Evolutionary conservation across 768 basidiomycete genomes (phyloP), one percentile per base, ranked within the genome.

Genomic region (Russula virescens): DNA sequence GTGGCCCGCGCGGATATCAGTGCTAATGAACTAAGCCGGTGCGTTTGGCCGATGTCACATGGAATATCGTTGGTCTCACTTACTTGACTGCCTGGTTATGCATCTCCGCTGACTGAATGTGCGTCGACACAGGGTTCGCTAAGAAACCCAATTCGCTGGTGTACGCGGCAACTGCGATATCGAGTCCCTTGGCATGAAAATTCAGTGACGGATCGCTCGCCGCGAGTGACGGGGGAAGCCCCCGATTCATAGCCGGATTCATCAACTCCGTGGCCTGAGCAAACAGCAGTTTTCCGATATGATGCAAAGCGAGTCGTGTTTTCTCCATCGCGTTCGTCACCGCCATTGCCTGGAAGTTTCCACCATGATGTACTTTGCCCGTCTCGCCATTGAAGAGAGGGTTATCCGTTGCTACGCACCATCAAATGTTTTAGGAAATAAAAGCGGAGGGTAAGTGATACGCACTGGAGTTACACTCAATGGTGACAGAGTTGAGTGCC

Each of bases 71-170:
- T 13, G 26, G 38, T 54, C 38, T 18, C 19, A 77, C 88, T 66
- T 67, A 91, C 89, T 94, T 94, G 74, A 94, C 83, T 45, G 92
- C 88, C 73, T 94, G 92, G 68, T 94, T 94, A 71, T 92, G 89
- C 88, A 93, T 91, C 75, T 94, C 91, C 1, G 91, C 91, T 4
- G 87, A 88, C 69, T 94, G 90, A 54, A 91, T 84, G 67, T 89
- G 87, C 0, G 89, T 90, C 5, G 87, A 88, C 11, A 94, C 91
- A 0, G 93, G 91, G 74, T 85, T 89, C n/a, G 88, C 91, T n/a
- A 93, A 80, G 69, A 81, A 87, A n/a, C 91, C 91, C 45, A 94
- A 81, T 73, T 94, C 92, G 50, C 87, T 80, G 2, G 86, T 81
- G 70, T 94, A 94, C 0, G 92, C 86, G 10, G 92, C 91, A 7